These are phyloP conservation scores for Phytopythium oedochilum DNA, from an alignment of 352 stramenopile genomes.

Conservation along the genomic window DNA sequence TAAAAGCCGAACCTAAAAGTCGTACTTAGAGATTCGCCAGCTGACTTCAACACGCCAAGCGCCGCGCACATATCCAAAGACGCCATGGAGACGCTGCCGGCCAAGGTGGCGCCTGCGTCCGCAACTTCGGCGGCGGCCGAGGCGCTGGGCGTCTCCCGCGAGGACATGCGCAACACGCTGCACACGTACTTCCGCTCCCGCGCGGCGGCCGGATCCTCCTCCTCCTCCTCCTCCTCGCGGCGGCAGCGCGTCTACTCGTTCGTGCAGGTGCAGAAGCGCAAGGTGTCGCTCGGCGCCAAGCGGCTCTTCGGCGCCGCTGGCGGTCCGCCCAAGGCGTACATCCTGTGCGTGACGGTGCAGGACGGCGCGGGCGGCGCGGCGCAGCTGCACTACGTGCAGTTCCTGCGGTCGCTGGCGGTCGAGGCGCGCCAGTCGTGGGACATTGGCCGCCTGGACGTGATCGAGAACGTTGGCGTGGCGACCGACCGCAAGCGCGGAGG, in stretches of 20 bases:
- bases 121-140: neutral
- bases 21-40: too few relatives aligned
- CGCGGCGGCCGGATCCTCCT: neutral
- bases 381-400: constrained; percentile 60
- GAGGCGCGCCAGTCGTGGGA: constrained; percentile 63
- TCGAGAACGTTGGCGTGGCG: constrained; percentile 54
- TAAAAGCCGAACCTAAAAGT: too few relatives aligned
- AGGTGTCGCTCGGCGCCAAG: constrained; percentile 43
- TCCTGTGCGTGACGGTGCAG: constrained; percentile 60
- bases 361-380: constrained; percentile 17
- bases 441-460: constrained; percentile 38
- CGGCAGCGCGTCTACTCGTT: constrained; percentile 55
- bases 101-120: constrained; percentile 14
- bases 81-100: constrained; percentile 4
- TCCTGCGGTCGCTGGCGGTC: constrained; percentile 62
- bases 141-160: constrained; percentile 35
- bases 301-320: constrained; percentile 37
- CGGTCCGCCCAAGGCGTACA: constrained; percentile 45
- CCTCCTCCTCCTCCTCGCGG: neutral
- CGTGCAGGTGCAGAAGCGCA: constrained; percentile 65
- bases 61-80: too few relatives aligned
- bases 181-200: constrained; percentile 61
- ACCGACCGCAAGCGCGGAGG: constrained; percentile 44
- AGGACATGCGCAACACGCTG: constrained; percentile 59
- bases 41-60: neutral